Percentiles rank a stretch among this genome's conserved stretches.
These are phyloP conservation scores for Filobasidium uniguttulatum DNA, from an alignment of 1,284 basidiomycete genomes.

Conservation along the genomic window DNA sequence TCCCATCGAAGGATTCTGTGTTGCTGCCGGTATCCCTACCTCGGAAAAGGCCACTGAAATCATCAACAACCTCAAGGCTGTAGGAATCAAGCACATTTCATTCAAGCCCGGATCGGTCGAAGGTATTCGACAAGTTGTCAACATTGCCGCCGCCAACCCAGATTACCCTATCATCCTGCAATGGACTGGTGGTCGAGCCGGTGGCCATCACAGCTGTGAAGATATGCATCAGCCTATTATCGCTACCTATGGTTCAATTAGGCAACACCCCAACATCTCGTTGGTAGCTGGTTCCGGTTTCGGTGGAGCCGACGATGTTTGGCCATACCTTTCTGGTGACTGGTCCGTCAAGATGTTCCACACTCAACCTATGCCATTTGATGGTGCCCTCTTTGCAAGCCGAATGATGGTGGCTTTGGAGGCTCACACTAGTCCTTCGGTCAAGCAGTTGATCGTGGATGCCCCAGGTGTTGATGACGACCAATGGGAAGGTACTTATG, in stretches of 20 bases:
- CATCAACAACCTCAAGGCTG: constrained; percentile 56
- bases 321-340: constrained; percentile 93
- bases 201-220: constrained; percentile 95
- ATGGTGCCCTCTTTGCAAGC: constrained; percentile 88
- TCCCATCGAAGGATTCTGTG: constrained; percentile 93
- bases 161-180: constrained; percentile 97
- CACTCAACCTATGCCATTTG: constrained; percentile 95
- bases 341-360: constrained; percentile 75
- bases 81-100: constrained; percentile 85
- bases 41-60: constrained; percentile 90
- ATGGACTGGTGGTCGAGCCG: constrained; percentile 98
- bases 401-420: constrained; percentile 98
- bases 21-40: constrained; percentile 86
- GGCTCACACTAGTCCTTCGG: constrained; percentile 81
- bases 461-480: constrained; percentile 83
- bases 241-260: constrained; percentile 76
- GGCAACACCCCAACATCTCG: constrained; percentile 73
- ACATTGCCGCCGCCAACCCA: constrained; percentile 86
- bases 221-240: constrained; percentile 97
- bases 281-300: constrained; percentile 96
- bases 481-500: constrained; percentile 90
- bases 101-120: constrained; percentile 98
- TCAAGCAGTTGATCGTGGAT: constrained; percentile 92
- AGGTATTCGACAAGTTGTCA: constrained; percentile 91
- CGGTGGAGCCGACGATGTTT: constrained; percentile 85